Base-by-base conservation (phyloP, 2,329 filamentous ascomycete species). In the Alternaria arbusti region DNA sequence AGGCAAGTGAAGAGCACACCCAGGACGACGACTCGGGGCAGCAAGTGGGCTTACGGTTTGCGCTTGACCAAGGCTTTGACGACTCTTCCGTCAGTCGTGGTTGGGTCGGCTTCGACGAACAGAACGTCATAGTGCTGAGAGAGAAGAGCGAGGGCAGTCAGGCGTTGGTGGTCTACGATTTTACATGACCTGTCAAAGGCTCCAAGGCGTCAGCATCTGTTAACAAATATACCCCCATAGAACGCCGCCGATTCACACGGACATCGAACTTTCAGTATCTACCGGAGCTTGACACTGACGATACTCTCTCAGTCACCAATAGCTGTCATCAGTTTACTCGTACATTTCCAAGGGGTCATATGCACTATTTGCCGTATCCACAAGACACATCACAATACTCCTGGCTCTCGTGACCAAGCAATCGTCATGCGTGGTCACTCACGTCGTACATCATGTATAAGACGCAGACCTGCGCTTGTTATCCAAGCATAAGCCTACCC, bases 91-190 rank as follows among this genome's bases (percentile, higher is more conserved):
- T 84, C 6, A 85, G 82, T 43, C 80, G 84, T 64, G 85, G 86
- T 55, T 95, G 91, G 88, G 89, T 97, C 9, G 93, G 92, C 0
- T 97, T 97, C 73, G 93, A 97, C 73, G 93, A 97, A 46, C 92
- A 97, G 79, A 93, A 93, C 82, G 91, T 97, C n/a, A 90, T 97
- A 65, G 88, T 97, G 45, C 83, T 97, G 54, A 90, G 92, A 68
- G 91, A 95, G 80, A 87, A 88, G 67, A 82, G 82, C 25, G 83
- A 87, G 25, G 91, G 91, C 1, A 86, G 86, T 43, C 91, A 95
- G 75, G 89, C 90, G 64, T 79, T 97, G 66, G 86, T 94, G 74
- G 89, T 96, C 46, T 97, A 97, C 76, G 92, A 97, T 79, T 97
- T 97, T 80, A 93, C 91, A 30, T 92, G 65, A 72, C 2, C 6